Percentiles rank a stretch among this genome's conserved stretches.
Conservation (phyloP, 2,329 filamentous ascomycete genomes). For the Pseudocercospora fuligena region DNA sequence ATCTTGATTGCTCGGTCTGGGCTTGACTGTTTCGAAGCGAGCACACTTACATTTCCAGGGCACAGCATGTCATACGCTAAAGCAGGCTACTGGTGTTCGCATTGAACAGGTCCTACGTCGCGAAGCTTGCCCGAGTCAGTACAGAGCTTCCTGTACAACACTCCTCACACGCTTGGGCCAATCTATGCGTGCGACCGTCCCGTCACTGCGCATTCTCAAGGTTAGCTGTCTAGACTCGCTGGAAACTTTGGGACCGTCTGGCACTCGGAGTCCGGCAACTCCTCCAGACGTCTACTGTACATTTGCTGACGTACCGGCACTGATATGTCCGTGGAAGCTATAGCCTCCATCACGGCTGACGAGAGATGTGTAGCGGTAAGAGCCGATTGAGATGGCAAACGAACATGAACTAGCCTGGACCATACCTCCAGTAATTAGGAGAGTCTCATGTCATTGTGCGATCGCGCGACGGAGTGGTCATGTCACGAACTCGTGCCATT, state of each 20-base stretch:
- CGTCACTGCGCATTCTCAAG: not conserved
- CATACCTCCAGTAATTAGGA: not conserved
- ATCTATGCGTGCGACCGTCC: not conserved
- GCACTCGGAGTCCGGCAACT: not conserved
- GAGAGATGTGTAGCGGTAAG: not conserved
- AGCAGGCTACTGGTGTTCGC: not conserved
- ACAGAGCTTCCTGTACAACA: not conserved
- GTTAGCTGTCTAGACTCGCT: not conserved
- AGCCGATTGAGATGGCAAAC: not conserved
- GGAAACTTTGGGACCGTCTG: not conserved
- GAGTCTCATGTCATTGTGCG: not conserved
- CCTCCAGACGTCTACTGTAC: not conserved
- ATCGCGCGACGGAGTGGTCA: not conserved
- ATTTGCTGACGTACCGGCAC: not conserved
- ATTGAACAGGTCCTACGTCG: conserved; percentile 3
- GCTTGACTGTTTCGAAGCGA: not conserved
- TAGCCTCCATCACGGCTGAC: not conserved
- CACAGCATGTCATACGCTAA: not conserved
- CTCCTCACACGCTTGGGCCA: conserved; percentile 1
- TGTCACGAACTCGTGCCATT: not conserved
- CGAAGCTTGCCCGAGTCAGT: conserved; percentile 8
- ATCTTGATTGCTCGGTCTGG: conserved; percentile 7
- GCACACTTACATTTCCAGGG: not conserved
- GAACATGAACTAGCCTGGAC: not conserved
- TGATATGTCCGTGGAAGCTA: not conserved